Conservation (phyloP, 2,329 filamentous ascomycete genomes). For the Botrytis hyacinthi region DNA sequence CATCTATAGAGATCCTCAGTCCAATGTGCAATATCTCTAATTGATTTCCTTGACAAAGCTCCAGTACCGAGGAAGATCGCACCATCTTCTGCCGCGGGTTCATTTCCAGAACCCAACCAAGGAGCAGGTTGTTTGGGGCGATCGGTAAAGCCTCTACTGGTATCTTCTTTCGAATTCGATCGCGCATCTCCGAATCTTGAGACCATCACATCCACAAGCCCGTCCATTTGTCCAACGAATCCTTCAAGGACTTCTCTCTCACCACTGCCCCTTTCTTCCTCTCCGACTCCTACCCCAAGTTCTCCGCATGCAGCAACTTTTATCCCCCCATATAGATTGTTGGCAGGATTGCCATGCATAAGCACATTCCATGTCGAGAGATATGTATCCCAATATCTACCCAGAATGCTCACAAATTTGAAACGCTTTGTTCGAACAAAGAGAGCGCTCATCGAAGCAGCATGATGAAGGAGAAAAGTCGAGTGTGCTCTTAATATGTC, state of each 20-base stretch:
- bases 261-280: conserved; percentile 91
- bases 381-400: conserved; percentile 76
- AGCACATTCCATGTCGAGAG: conserved; percentile 81
- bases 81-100: conserved; percentile 72
- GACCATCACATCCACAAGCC: conserved; percentile 83
- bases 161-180: conserved; percentile 34
- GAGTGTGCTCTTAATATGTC: conserved; percentile 82
- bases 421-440: conserved; percentile 62
- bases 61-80: conserved; percentile 83
- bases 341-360: conserved; percentile 82
- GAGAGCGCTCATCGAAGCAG: conserved; percentile 67
- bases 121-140: conserved; percentile 37
- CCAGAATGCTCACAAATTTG: conserved; percentile 70
- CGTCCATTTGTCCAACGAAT: conserved; percentile 75
- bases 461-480: conserved; percentile 86
- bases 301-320: conserved; percentile 89
- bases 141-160: conserved; percentile 25
- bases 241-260: conserved; percentile 92
- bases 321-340: conserved; percentile 75
- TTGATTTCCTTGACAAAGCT: conserved; percentile 65
- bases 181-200: conserved; percentile 68
- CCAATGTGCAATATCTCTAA: conserved; percentile 77
- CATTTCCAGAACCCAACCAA: conserved; percentile 74
- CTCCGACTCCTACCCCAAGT: conserved; percentile 88
- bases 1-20: conserved; percentile 83